Evolutionary conservation across 2,329 filamentous ascomycete species (phyloP).

Genomic region (Monosporascus sp.): DNA sequence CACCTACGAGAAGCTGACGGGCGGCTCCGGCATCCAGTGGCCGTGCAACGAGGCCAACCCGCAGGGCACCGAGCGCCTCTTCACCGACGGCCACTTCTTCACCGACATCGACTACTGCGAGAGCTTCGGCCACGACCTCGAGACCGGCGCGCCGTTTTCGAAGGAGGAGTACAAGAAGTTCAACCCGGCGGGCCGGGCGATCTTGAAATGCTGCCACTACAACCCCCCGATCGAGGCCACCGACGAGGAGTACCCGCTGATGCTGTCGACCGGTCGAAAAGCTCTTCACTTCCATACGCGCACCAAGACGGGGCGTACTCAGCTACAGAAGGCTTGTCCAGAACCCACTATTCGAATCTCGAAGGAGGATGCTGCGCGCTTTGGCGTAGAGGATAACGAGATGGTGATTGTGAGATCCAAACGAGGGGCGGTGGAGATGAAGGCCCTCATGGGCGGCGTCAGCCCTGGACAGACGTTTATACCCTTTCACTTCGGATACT

Average conservation of each 20-base stretch:
- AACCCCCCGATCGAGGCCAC: constrained; percentile 21
- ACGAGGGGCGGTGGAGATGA: constrained; percentile 25
- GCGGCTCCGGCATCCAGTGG: constrained; percentile 32
- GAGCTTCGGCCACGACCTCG: constrained; percentile 30
- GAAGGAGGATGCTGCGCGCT: constrained; percentile 19
- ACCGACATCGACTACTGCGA: constrained; percentile 31
- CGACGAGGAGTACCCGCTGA: constrained; percentile 26
- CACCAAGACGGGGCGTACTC: constrained; percentile 29
- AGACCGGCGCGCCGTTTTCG: constrained; percentile 28
- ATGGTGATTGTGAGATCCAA: constrained; percentile 25
- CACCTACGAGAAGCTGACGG: constrained; percentile 28
- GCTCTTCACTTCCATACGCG: constrained; percentile 31
- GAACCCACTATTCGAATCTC: constrained; percentile 26
- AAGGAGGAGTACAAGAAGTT: constrained; percentile 23
- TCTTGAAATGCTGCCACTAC: constrained; percentile 29
- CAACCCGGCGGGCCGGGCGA: constrained; percentile 28
- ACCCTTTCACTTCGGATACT: constrained; percentile 34
- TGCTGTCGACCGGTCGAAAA: constrained; percentile 27
- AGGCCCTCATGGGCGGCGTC: constrained; percentile 23
- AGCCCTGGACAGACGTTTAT: constrained; percentile 28
- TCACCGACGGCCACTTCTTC: constrained; percentile 27
- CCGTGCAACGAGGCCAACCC: constrained; percentile 28
- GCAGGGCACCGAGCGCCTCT: constrained; percentile 28
- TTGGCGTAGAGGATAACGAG: constrained; percentile 23
- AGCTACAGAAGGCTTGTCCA: constrained; percentile 23